Evolutionary conservation across 192 early-diverging fungal genomes (phyloP), one percentile per base, ranked within the genome.

Genomic region (Coemansia sp.): DNA sequence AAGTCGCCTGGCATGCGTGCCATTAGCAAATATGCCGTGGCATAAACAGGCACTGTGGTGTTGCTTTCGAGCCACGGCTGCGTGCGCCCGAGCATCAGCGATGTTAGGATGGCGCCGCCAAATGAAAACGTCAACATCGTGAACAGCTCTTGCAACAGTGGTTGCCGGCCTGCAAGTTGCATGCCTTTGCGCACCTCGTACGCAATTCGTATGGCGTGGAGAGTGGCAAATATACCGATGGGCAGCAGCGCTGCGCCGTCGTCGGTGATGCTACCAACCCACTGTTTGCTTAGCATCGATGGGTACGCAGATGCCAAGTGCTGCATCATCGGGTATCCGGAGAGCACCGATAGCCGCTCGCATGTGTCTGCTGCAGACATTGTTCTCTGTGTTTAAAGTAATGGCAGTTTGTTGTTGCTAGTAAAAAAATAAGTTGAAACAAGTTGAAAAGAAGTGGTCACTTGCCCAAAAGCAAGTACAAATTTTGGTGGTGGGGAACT

Each of bases 101-200:
- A 69, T 2, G 77, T 75, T 47, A 83, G 67, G 25, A 83, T 80
- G 58, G 73, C 74, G 5, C 82, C 82, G 64, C 82, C 82, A 49
- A 83, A 80, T 15, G 82, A 76, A 28, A 83, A 79, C 12, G 77
- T 76, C 25, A 83, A 76, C 82, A 83, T 79, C 21, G 64, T 63
- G 47, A 76, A 73, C 44, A 83, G 64, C 51, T 80, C 82, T 46
- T 83, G 82, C 50, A 68, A 40, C 47, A 68, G 36, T 18, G 66
- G 69, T n/a, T 66, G 61, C 44, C 77, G 77, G 0, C 82, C 76
- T 31, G 15, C 60, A 0, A 50, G 44, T 21, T 80, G 70, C 60
- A 71, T 44, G 26, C 57, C 60, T 66, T 83, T 83, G 73, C 82
- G 82, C 62, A 83, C 82, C 56, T 83, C 82, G 60, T 80, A 83